Evolutionary conservation across 2,329 filamentous ascomycete genomes (phyloP), one percentile per base, ranked within the genome.

Genomic region (Penicillium sp.): DNA sequence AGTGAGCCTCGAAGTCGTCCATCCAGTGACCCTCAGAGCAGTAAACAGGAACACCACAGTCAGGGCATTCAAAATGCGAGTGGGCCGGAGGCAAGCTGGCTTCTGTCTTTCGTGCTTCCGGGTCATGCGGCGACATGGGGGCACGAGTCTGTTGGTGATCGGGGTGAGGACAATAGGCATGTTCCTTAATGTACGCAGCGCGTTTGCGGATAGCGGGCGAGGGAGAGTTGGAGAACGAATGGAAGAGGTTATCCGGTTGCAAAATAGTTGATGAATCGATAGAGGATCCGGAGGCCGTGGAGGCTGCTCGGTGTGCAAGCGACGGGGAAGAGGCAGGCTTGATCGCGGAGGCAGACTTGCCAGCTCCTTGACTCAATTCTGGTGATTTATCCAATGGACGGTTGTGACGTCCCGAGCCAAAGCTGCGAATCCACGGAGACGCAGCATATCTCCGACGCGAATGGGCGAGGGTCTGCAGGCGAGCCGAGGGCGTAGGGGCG

Each of bases 11-110:
- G 70, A 96, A 99, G 74, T 98, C 91, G 66, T 96, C 91, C 72
- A 90, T 91, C 90, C 93, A 98, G 73, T 99, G 95, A 65, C 91
- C 89, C 75, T 97, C 90, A 66, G 87, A 93, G 79, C 95, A 99
- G 72, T 95, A 96, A 7, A 96, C 87, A 0, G 96, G 93, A 43
- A 98, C 85, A 14, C 95, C 95, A 68, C 95, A 99, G 74, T 99
- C 93, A 0, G 95, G 93, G 68, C 95, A 99, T 75, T 98, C 95
- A 70, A 96, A 97, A 65, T 90, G 82, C 52, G 97, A 91, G 75
- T 96, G 91, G 16, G 88, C 87, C 0, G 93, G 89, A 10, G 91
- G 83, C 59, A 86, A 75, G 39, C 76, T 83, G 21, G 66, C 49
- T 21, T 57, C 54, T 39, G 78, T 75, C 69, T 88, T 86, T 60